Evolutionary conservation across 768 basidiomycete genomes (phyloP), one percentile per base, ranked within the genome.

Genomic region (Lactarius sp.): DNA sequence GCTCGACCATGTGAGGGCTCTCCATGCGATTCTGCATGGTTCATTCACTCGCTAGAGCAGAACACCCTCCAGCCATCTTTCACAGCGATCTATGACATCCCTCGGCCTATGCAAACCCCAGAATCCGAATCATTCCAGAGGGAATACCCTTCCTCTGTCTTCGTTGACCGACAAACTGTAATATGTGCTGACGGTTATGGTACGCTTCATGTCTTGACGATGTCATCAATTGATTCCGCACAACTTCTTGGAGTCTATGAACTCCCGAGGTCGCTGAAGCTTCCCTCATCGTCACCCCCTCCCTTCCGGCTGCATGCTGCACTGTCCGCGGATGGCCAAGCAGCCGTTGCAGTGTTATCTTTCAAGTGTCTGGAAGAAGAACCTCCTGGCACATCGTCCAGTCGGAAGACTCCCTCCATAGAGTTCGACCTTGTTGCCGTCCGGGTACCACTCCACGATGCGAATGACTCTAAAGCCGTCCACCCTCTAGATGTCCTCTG

Each of bases 81-180:
- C 71, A 74, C 75, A 55, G 73, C 80, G 12, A 70, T 89, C 4
- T 85, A 81, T 69, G 82, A 87, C 69, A 77, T 92, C 52, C 84
- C 89, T 0, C 76, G 71, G 47, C 77, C 84, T 20, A 73, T 87
- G 55, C 74, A 77, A 52, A 74, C 80, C 1, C 70, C 79, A 0
- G 75, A 73, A 34, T 70, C 73, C 14, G 75, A 77, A 20, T 64
- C 73, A 1, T 72, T 76, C 20, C 85, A 85, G 68, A 77, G 74
- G 49, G 91, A 94, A 75, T 94, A 94, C 72, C 89, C 92, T 0
- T 90, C 88, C 1, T 81, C 81, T 34, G 76, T 77, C 6, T 86
- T 88, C 69, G 70, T 88, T 44, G 77, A 81, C 56, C 66, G 80
- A 4, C 72, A 75, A 1, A 72, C 79, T 10, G 75, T 82, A 44